Conservation (phyloP, 1,139 yeast genomes). For the Magnusiomyces tetraspermus region DNA sequence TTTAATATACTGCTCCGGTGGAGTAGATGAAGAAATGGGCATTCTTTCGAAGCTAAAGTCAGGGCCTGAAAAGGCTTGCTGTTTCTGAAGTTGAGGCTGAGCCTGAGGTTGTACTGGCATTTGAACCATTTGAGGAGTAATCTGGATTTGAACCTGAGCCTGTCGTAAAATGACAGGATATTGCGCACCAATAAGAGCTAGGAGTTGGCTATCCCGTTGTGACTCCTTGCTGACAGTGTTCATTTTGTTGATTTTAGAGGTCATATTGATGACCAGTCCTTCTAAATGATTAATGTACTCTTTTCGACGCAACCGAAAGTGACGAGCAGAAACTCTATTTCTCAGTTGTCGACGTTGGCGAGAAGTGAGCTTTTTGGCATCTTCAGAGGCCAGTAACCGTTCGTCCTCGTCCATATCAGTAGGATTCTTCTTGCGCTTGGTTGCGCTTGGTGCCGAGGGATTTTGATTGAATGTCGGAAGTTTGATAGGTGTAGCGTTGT, state of each 20-base stretch:
- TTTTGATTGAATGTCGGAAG: not conserved
- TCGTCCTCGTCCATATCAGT: constrained; percentile 27
- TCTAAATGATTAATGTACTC: constrained; percentile 30
- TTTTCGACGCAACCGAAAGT: constrained; percentile 29
- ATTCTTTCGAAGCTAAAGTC: no score
- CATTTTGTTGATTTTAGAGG: constrained; percentile 20
- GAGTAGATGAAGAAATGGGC: no score
- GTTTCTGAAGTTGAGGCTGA: not conserved
- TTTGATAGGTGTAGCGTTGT: not conserved
- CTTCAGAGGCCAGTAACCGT: constrained; percentile 25
- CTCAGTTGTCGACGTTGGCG: constrained; percentile 30
- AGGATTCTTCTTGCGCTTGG: constrained; percentile 8
- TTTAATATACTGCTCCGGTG: no score
- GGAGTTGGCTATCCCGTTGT: constrained; percentile 10
- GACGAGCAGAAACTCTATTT: constrained; percentile 30
- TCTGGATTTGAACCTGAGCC: constrained; percentile 9
- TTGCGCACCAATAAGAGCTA: constrained; percentile 9
- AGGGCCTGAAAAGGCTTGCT: no score
- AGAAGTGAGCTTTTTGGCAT: constrained; percentile 26
- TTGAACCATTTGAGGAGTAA: constrained; percentile 2
- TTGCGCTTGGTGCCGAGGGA: not conserved
- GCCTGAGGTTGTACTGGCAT: not conserved
- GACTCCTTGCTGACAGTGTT: constrained; percentile 18
- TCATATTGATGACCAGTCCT: constrained; percentile 22
- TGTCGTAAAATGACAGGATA: constrained; percentile 4